Conservation (phyloP, 225 moss, liverwort and hornwort species). For the Neckera pumila region DNA sequence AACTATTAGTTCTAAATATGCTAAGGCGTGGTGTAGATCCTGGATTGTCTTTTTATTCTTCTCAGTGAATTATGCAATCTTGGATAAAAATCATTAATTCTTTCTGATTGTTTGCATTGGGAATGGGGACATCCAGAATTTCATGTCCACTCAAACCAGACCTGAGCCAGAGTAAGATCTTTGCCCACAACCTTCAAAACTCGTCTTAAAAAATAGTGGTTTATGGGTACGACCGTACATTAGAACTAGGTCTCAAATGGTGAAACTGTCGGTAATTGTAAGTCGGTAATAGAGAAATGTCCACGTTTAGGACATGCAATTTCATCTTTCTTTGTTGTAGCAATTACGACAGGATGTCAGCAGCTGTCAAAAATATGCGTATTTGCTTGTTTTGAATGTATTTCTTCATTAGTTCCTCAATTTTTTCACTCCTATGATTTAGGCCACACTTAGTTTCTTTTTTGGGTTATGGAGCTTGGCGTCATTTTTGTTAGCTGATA, state of each 20-base stretch:
- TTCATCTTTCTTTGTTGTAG: background rate
- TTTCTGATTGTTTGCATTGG: constrained; percentile 9
- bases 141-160: constrained; percentile 50
- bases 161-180: constrained; percentile 52
- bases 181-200: background rate
- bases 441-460: background rate
- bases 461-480: background rate
- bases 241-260: background rate
- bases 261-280: background rate
- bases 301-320: background rate
- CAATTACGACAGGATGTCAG: background rate
- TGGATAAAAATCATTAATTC: background rate
- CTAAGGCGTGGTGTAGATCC: background rate
- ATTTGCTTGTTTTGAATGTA: background rate
- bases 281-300: background rate
- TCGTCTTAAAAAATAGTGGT: background rate
- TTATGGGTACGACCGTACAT: background rate
- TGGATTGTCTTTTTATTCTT: background rate
- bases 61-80: background rate
- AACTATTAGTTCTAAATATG: background rate
- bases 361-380: background rate
- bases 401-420: background rate
- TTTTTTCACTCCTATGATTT: background rate
- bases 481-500: background rate
- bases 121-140: constrained; percentile 49